Evolutionary conservation across 2,329 filamentous ascomycete genomes (phyloP), one percentile per base, ranked within the genome.

Genomic region (Talaromyces funiculosus): DNA sequence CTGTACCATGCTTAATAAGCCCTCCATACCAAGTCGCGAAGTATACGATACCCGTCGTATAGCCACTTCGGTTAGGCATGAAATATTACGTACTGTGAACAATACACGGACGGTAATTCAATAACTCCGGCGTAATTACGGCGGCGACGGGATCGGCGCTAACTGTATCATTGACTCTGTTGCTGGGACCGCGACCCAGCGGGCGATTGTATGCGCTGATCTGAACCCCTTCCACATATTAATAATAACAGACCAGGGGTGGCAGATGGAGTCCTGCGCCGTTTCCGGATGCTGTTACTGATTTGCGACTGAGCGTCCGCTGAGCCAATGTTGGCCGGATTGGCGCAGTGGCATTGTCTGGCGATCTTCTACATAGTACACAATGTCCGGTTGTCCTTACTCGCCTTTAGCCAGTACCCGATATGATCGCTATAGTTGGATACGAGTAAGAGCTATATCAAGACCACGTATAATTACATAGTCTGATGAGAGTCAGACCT

Each of bases 131-230:
- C 29, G n/a, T 33, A 26, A 18, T 54, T 24, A 54, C 51, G 14
- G 47, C 47, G 22, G 35, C 51, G 33, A 2, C 51, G 22, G 40
- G 51, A 54, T 54, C 51, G 51, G 51, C 51, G 51, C 51, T 54
- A 54, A 40, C 10, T 26, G 51, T 54, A 54, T 51, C n/a, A 51
- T 51, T 51, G 47, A 51, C 47, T 51, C 29, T 51, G 26, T 51
- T 31, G 29, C 47, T 51, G 47, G 47, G 47, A 51, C 29, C 26
- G 26, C 26, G 29, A 22, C 47, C 45, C 16, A 49, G 24, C 14
- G 16, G 26, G 29, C 43, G 42, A 45, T 24, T 24, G 42, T 2
- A 16, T 45, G 20, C 12, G 22, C 42, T 45, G 42, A 26, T 22
- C 38, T 20, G 20, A 9, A 22, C 10, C 26, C 45, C 47, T 51